A percentile compares a stretch with the other conserved stretches of the same genome.
Conservation (phyloP, 2,329 filamentous ascomycete species). For the Zopfia rhizophila region DNA sequence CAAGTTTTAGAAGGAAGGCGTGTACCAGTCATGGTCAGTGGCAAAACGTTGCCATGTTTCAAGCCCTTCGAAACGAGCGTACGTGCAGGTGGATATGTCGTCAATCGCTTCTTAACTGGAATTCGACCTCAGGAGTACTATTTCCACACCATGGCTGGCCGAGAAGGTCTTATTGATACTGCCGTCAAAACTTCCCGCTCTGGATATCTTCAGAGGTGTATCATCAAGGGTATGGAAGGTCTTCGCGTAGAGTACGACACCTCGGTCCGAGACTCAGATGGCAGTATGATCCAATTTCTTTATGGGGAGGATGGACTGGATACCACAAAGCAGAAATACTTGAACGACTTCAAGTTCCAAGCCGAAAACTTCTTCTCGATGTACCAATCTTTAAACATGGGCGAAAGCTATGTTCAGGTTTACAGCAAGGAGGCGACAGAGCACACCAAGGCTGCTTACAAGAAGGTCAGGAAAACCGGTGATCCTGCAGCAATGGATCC, state of each 20-base stretch:
- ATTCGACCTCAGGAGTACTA: slow-evolving; percentile 98
- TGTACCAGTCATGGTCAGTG: slow-evolving; percentile 97
- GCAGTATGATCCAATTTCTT: slow-evolving; percentile 91
- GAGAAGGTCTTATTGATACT: slow-evolving; percentile 98
- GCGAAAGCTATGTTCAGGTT: slow-evolving; percentile 62
- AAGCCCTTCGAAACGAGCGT: slow-evolving; percentile 89
- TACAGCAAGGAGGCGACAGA: slow-evolving; percentile 74
- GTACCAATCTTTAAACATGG: slow-evolving; percentile 78
- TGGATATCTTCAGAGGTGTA: slow-evolving; percentile 93
- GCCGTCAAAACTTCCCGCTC: slow-evolving; percentile 98
- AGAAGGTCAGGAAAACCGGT: slow-evolving; percentile 79
- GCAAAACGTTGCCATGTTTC: slow-evolving; percentile 95
- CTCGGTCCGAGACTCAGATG: slow-evolving; percentile 93
- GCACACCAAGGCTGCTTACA: slow-evolving; percentile 74
- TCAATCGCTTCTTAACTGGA: slow-evolving; percentile 96
- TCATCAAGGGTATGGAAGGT: slow-evolving; percentile 99
- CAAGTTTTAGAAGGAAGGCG: slow-evolving; percentile 94
- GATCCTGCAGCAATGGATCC: slow-evolving; percentile 78
- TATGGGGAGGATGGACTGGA: slow-evolving; percentile 98
- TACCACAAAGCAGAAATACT: slow-evolving; percentile 91
- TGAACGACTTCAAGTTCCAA: slow-evolving; percentile 89
- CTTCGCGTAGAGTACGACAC: slow-evolving; percentile 92
- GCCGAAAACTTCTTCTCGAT: slow-evolving; percentile 86
- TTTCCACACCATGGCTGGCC: slow-evolving; percentile 99
- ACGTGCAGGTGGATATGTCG: slow-evolving; percentile 91